Percentiles rank a stretch among this genome's conserved stretches.
phyloP scores from a whole-genome alignment of 306 rosid genomes.

The Quercus suber region DNA sequence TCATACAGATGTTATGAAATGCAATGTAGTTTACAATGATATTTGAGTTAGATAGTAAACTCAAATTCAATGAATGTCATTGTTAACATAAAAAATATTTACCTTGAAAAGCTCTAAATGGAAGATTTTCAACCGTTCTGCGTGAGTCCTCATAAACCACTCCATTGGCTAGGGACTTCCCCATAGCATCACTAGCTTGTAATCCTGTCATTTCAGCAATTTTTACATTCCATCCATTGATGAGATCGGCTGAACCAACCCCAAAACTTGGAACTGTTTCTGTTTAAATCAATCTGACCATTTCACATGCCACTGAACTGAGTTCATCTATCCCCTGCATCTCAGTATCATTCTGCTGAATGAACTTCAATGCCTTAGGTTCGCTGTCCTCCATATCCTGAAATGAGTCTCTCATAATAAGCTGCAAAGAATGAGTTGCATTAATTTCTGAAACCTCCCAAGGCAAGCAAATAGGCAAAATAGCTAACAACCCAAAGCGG shows the following conservation, averaged over 20 bases:
- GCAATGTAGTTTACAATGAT: not conserved
- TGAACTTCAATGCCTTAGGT: constrained; percentile 28
- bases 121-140: constrained; percentile 32
- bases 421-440: constrained; percentile 29
- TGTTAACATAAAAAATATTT: constrained; percentile 14
- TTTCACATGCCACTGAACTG: constrained; percentile 73
- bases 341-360: not conserved
- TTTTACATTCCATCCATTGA: constrained; percentile 85
- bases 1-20: not conserved
- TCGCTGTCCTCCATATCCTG: constrained; percentile 30
- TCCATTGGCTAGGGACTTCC: constrained; percentile 64
- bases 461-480: constrained; percentile 18
- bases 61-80: not conserved
- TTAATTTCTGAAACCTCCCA: too few relatives aligned
- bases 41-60: constrained; percentile 13
- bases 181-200: constrained; percentile 49
- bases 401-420: constrained; percentile 67
- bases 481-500: constrained; percentile 49
- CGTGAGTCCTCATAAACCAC: constrained; percentile 55
- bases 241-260: constrained; percentile 52
- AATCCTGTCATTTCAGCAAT: constrained; percentile 65
- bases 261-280: constrained; percentile 39
- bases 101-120: constrained; percentile 63
- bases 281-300: constrained; percentile 62
- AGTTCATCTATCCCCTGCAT: constrained; percentile 46